Percentiles rank a stretch among this genome's conserved stretches.
Evolutionary conservation across 73 alveolate species (phyloP).

Genomic region (Paramecium sexaurelia): DNA sequence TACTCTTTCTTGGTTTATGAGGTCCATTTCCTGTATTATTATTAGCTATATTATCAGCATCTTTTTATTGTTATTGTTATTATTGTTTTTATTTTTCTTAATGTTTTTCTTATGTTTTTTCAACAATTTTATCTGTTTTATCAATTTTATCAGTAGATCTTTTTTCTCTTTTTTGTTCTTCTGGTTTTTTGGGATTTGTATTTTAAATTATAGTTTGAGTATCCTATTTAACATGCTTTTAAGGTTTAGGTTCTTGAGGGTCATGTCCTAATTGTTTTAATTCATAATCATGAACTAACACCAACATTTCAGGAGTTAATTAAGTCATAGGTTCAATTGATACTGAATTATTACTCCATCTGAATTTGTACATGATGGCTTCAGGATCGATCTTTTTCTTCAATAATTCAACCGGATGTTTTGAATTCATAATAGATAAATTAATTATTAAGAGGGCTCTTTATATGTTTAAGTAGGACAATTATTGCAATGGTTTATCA

Average conservation of each 20-base stretch:
- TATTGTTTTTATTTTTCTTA: background rate
- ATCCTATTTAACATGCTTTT: background rate
- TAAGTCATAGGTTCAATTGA: background rate
- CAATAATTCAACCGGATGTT: slow-evolving; percentile 12
- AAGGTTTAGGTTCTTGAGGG: background rate
- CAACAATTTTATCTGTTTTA: background rate
- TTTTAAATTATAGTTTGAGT: background rate
- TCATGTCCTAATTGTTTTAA: background rate
- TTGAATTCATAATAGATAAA: background rate
- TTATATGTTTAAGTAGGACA: background rate
- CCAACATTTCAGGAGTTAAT: slow-evolving; percentile 24
- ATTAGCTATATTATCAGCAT: background rate
- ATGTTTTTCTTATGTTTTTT: background rate
- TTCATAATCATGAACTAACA: background rate
- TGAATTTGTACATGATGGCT: background rate
- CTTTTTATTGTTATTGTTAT: background rate
- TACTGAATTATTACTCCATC: slow-evolving; percentile 5
- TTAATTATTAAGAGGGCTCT: background rate
- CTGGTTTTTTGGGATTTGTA: background rate
- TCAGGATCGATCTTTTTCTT: background rate
- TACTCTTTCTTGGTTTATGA: slow-evolving; percentile 21
- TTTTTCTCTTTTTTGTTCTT: background rate
- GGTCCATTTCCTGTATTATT: background rate
- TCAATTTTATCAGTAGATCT: background rate
- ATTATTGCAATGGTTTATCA: background rate